Conservation (phyloP, 1,284 basidiomycete genomes). For the Vanrija sp. region DNA sequence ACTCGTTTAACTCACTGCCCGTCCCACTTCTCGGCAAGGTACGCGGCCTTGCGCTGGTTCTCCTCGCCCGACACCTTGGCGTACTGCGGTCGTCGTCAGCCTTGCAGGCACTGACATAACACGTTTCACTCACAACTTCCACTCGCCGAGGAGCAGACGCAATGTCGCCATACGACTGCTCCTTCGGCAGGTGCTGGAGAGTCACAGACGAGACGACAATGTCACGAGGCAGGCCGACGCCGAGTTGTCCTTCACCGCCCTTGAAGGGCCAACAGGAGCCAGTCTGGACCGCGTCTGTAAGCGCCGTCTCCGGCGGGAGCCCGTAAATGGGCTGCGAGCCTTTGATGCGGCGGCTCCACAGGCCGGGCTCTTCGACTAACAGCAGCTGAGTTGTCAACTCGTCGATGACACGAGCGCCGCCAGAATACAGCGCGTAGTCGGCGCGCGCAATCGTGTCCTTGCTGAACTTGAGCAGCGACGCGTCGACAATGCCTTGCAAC, state of each 20-base stretch:
- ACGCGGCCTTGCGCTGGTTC: constrained; percentile 59
- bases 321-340: constrained; percentile 57
- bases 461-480: constrained; percentile 59
- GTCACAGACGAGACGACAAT: constrained; percentile 71
- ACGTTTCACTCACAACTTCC: constrained; percentile 53
- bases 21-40: background rate
- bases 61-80: constrained; percentile 56
- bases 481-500: constrained; percentile 69
- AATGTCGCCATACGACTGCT: constrained; percentile 67
- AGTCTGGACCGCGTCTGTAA: constrained; percentile 58
- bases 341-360: constrained; percentile 14
- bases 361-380: background rate
- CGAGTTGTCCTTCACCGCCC: constrained; percentile 72
- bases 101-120: background rate
- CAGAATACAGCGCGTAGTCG: constrained; percentile 81
- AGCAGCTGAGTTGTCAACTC: no score
- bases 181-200: constrained; percentile 78
- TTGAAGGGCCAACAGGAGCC: constrained; percentile 92
- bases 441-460: constrained; percentile 74
- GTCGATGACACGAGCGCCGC: constrained; percentile 68
- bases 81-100: no score
- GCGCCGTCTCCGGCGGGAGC: constrained; percentile 72
- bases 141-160: constrained; percentile 76
- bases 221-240: constrained; percentile 68
- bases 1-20: no score